Evolutionary conservation across 2,329 filamentous ascomycete species (phyloP), one percentile per base, ranked within the genome.

Genomic region (Nemania serpens): DNA sequence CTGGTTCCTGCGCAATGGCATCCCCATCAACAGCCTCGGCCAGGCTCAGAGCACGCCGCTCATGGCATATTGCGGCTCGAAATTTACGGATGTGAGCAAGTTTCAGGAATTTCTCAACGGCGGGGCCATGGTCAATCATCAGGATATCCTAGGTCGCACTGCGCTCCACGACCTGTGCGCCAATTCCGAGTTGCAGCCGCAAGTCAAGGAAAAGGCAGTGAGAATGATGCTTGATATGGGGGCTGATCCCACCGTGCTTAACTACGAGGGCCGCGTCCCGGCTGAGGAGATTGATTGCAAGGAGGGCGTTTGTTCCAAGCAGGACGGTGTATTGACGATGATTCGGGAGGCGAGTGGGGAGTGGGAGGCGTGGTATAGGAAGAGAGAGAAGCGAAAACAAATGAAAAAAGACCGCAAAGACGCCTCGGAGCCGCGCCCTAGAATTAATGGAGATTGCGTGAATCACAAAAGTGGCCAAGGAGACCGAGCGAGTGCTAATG

Each of bases 1-100:
- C 36, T 64, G 62, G 59, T 57, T 64, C 41, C 11, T 64, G 12
- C 29, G 29, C n/a, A 55, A 62, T 18, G 55, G 59, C 12, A 9
- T 33, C 6, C 3, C 45, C 9, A 57, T 64, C 12, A 29, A 64
- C 17, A 29, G 5, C 18, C 37, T 37, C 7, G 13, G 17, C 18
- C 3, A 3, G 5, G 22, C 25, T 1, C 15, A 13, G 3, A 17
- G 18, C n/a, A 61, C 63, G 3, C 47, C 61, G 1, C 51, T 65
- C 15, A 65, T 65, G 61, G 20, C 15, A 2, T 63, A 61, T 42
- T 65, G 60, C 29, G 9, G 4, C 11, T 54, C 46, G 0, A 12
- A 4, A 9, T 55, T 60, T 36, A 15, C 12, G 1, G 36, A 53
- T 18, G 3, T 47, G 1, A 42, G 53, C 5, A 12, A 29, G 12